These are phyloP conservation scores for Pseudomonodictys pantanalensis DNA, from an alignment of 495 filamentous ascomycete species.

Conservation along the genomic window DNA sequence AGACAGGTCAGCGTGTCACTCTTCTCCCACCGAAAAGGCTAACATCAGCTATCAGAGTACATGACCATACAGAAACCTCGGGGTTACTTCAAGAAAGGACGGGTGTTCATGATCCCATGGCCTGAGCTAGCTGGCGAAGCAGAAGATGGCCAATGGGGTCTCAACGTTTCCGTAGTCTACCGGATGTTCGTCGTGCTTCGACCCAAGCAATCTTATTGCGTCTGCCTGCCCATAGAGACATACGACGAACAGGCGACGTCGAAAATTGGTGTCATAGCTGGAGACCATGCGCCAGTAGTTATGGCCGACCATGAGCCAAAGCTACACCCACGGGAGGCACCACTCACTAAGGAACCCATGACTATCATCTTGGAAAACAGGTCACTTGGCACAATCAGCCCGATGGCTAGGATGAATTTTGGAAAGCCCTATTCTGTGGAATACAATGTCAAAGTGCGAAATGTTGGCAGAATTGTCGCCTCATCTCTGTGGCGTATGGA, in stretches of 20 bases:
- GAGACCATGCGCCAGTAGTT: constrained; percentile 29
- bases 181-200: constrained; percentile 33
- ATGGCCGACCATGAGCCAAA: not conserved
- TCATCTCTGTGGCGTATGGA: not conserved
- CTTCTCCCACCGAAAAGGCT: not conserved
- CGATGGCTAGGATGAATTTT: constrained; percentile 47
- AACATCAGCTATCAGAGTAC: not conserved
- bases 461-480: constrained; percentile 35
- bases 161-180: no score
- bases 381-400: constrained; percentile 31
- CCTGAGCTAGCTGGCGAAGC: constrained; percentile 16
- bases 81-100: constrained; percentile 5
- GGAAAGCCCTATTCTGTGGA: constrained; percentile 49
- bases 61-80: not conserved
- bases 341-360: not conserved
- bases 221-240: constrained; percentile 28
- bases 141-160: constrained; percentile 2
- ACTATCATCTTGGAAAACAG: constrained; percentile 2
- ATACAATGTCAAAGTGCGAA: constrained; percentile 47
- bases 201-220: constrained; percentile 7
- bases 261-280: constrained; percentile 18
- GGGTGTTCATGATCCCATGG: constrained; percentile 26
- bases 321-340: not conserved
- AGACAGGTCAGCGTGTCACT: not conserved
- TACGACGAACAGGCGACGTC: constrained; percentile 23